phyloP scores from a whole-genome alignment of 805 yeast species.

The Metschnikowia shivogae region DNA sequence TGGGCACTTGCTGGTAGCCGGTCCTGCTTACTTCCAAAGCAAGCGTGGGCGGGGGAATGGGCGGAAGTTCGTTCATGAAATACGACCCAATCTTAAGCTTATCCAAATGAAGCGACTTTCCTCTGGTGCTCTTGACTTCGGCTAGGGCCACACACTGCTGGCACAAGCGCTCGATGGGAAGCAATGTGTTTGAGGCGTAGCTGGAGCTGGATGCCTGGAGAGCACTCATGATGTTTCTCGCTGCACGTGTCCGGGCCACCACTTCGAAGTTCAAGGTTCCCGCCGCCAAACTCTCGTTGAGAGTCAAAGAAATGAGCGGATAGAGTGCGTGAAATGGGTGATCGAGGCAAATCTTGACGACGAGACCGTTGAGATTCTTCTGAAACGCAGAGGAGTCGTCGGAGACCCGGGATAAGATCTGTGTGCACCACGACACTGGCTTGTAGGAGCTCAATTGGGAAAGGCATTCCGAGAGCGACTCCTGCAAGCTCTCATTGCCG shows the following conservation, averaged over 20 bases:
- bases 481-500: constrained; percentile 41
- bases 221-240: constrained; percentile 43
- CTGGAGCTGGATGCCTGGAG: constrained; percentile 25
- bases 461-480: constrained; percentile 35
- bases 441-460: constrained; percentile 50
- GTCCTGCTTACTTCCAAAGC: constrained; percentile 39
- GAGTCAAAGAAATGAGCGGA: constrained; percentile 52
- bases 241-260: constrained; percentile 46
- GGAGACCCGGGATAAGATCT: constrained; percentile 66
- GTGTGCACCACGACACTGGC: constrained; percentile 78
- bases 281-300: constrained; percentile 35
- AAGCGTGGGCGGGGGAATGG: constrained; percentile 67
- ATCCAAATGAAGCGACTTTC: constrained; percentile 27
- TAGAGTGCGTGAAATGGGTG: constrained; percentile 77
- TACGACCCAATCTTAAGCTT: constrained; percentile 38
- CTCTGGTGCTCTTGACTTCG: constrained; percentile 36
- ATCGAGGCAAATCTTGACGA: constrained; percentile 43
- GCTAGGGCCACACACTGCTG: constrained; percentile 51
- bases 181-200: constrained; percentile 29
- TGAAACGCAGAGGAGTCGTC: constrained; percentile 54
- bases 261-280: constrained; percentile 31
- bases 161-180: constrained; percentile 49
- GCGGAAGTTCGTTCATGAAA: constrained; percentile 50
- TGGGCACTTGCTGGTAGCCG: constrained; percentile 45
- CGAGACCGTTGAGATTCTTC: constrained; percentile 41